Evolutionary conservation across 345 rosid species (phyloP).

Genomic region (Gossypium raimondii): DNA sequence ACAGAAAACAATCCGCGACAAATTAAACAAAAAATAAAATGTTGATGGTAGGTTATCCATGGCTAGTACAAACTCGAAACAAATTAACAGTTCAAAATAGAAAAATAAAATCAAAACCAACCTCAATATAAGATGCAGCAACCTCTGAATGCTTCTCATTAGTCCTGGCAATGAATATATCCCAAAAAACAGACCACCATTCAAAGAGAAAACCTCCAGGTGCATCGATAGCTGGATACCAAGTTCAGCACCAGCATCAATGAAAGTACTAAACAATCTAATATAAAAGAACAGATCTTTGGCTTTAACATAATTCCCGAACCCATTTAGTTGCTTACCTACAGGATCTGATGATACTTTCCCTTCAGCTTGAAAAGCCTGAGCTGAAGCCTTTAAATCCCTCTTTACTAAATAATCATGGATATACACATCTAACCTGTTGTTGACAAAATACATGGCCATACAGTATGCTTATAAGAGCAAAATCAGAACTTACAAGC

Average conservation of each 20-base stretch:
- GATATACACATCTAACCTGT: conserved; percentile 97
- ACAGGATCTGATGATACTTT: conserved; percentile 98
- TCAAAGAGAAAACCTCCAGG: conserved; percentile 99
- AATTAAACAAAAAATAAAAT: too few relatives aligned
- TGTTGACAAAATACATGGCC: conserved; percentile 10
- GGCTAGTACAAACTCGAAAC: too few relatives aligned
- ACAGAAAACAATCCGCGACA: neutral
- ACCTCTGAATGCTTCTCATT: conserved; percentile 98
- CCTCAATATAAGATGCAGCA: conserved; percentile 98
- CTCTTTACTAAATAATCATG: conserved; percentile 94
- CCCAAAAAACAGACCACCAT: conserved; percentile 99
- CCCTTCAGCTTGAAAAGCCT: conserved; percentile 97
- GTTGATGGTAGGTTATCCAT: too few relatives aligned
- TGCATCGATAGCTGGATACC: conserved; percentile 85
- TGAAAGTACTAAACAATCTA: neutral
- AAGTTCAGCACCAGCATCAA: neutral
- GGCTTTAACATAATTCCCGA: neutral
- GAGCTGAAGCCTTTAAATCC: conserved; percentile 93
- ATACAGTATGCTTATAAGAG: too few relatives aligned
- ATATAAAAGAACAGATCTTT: neutral
- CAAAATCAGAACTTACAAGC: too few relatives aligned
- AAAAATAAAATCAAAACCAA: conserved; percentile 21
- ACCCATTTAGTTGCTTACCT: conserved; percentile 47
- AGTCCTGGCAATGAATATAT: conserved; percentile 96
- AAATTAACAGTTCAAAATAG: too few relatives aligned